Base-by-base conservation (phyloP, 2,329 filamentous ascomycete species). In the Fusarium proliferatum region DNA sequence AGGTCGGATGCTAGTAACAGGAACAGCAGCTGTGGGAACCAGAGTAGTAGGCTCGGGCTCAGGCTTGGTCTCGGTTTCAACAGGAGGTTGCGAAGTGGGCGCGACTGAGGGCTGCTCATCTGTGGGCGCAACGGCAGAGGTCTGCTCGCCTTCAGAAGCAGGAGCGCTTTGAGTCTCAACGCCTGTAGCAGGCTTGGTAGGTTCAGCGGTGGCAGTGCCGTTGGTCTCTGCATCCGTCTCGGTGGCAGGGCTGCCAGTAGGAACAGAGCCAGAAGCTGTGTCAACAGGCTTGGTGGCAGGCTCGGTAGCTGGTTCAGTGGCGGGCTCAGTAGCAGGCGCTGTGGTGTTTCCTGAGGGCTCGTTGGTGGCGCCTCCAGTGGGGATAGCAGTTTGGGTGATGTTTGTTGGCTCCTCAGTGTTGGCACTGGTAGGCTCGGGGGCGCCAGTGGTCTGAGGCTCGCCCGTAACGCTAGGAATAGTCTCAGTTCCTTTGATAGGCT, bases 1-100 rank as follows among this genome's bases (percentile, higher is more conserved):
- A 12, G 83, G 78, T 36, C 81, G 76, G 70, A 86, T 79, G 77
- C 82, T 86, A 7, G 85, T 87, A 34, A 83, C 70, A 23, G 74
- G 76, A 33, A 75, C 71, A 23, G 43, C 67, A 42, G 71, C 66
- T 13, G 76, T 57, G 23, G 74, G 68, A 15, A 76, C 57, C 11
- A 73, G 68, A 7, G 70, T 71, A 21, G 75, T 79, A 23, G 76
- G 72, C 28, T 65, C 53, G 17, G 73, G 52, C 28, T 67, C 63
- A 21, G 64, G 62, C 26, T 52, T 46, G 11, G 64, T 65, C 53
- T 67, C 59, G 28, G 66, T 67, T 17, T 72, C 56, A 19, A 67
- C 71, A 19, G 67, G 64, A 51, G 64, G 46, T 41, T 52, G 38
- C 42, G 64, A 69, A 15, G 74, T 76, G 11, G 70, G 73, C 38